These are phyloP conservation scores for Clonostachys rosea DNA, from an alignment of 2,329 filamentous ascomycete genomes.

Conservation along the genomic window DNA sequence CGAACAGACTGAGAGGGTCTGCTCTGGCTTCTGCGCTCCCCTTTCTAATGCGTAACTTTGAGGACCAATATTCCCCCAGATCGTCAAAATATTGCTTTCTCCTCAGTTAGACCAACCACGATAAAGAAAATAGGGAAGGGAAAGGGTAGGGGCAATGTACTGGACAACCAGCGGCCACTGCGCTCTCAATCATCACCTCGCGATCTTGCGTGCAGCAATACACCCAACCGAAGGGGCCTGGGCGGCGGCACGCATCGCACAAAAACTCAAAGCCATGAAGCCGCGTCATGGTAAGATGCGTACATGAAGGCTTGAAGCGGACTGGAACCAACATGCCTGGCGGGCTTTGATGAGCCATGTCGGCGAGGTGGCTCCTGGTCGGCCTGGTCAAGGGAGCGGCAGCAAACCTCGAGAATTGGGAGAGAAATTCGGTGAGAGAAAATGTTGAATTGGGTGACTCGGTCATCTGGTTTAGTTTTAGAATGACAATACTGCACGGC, in stretches of 20 bases:
- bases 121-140: not conserved
- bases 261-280: slow-evolving; percentile 46
- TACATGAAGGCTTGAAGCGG: slow-evolving; percentile 41
- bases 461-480: too few species aligned
- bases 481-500: too few species aligned
- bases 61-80: slow-evolving; percentile 22
- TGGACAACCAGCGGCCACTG: slow-evolving; percentile 12
- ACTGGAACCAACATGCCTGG: not conserved
- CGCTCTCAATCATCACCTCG: slow-evolving; percentile 30
- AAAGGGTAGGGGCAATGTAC: slow-evolving; percentile 1
- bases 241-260: slow-evolving; percentile 55
- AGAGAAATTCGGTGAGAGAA: too few species aligned
- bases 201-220: slow-evolving; percentile 69
- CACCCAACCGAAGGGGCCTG: slow-evolving; percentile 62
- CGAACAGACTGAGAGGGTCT: slow-evolving; percentile 37
- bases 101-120: not conserved
- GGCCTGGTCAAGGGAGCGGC: too few species aligned
- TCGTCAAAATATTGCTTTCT: slow-evolving; percentile 22
- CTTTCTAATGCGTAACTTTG: slow-evolving; percentile 25
- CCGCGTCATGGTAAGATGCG: slow-evolving; percentile 64
- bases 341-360: too few species aligned
- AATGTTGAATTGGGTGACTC: too few species aligned
- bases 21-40: slow-evolving; percentile 32
- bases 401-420: too few species aligned
- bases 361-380: too few species aligned